phyloP scores from a whole-genome alignment of 2,329 filamentous ascomycete genomes.

The Aspergillus pseudotamarii region DNA sequence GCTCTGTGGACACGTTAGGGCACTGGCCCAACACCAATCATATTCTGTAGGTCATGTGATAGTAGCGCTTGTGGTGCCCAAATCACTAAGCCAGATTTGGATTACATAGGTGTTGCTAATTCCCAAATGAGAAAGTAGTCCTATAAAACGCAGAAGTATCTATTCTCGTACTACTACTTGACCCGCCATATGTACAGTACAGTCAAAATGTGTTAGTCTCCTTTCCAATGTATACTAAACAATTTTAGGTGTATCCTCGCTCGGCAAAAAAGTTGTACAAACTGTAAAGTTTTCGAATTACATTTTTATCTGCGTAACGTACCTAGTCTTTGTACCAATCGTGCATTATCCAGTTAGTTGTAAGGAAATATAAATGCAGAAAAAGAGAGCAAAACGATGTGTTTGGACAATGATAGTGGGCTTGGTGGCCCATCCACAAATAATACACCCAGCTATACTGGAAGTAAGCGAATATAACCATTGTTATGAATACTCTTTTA shows the following conservation, averaged over 20 bases:
- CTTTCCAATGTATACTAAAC: background rate
- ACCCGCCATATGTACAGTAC: background rate
- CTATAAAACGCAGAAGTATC: background rate
- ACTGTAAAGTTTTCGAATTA: background rate
- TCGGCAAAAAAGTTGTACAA: background rate
- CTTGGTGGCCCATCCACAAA: background rate
- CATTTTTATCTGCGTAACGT: background rate
- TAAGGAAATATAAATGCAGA: background rate
- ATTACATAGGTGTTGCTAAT: background rate
- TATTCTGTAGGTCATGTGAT: constrained; percentile 26
- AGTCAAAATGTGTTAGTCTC: background rate
- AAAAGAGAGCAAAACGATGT: background rate
- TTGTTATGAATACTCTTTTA: background rate
- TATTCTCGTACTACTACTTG: background rate
- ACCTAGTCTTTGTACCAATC: too few species aligned
- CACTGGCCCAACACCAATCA: constrained; percentile 32
- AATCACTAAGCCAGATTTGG: constrained; percentile 8
- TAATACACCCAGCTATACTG: background rate
- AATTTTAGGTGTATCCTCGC: background rate
- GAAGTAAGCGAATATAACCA: background rate
- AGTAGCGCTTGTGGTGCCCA: background rate
- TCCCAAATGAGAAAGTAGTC: background rate
- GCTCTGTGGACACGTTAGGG: constrained; percentile 45
- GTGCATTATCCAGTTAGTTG: background rate
- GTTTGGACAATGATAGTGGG: background rate